A percentile compares a stretch with the other conserved stretches of the same genome.
Conservation (phyloP, 306 rosid species). For the Purshia tridentata region DNA sequence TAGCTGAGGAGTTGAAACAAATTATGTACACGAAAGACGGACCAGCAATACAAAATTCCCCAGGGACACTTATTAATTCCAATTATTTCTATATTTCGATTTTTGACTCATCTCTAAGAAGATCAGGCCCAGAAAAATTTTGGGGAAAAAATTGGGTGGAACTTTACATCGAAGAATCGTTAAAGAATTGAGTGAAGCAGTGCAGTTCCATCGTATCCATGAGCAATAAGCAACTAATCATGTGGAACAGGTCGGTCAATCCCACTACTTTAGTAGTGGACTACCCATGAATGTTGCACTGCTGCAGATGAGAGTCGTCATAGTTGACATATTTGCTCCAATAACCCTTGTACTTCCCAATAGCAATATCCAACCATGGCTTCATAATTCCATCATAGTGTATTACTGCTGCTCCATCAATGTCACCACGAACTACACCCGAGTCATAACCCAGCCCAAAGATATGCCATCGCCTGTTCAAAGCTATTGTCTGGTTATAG, state of each 20-base stretch:
- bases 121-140: conserved; percentile 26
- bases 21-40: conserved; percentile 43
- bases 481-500: conserved; percentile 54
- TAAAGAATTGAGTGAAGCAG: conserved; percentile 37
- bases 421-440: conserved; percentile 31
- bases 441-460: conserved; percentile 81
- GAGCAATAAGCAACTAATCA: not conserved
- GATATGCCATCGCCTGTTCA: conserved; percentile 83
- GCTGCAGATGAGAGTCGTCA: conserved; percentile 65
- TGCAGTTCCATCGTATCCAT: conserved; percentile 18
- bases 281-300: conserved; percentile 84
- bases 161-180: conserved; percentile 62
- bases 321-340: conserved; percentile 69
- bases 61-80: conserved; percentile 40
- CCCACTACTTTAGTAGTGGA: conserved; percentile 3
- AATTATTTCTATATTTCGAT: conserved; percentile 39
- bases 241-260: not conserved
- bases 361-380: conserved; percentile 88
- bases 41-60: conserved; percentile 26
- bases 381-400: conserved; percentile 88
- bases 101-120: conserved; percentile 47
- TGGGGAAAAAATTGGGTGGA: conserved; percentile 31
- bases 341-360: conserved; percentile 62
- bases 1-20: conserved; percentile 11
- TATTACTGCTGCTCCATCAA: conserved; percentile 80